phyloP scores from a whole-genome alignment of 345 rosid genomes.

The Arabidopsis arenosa region DNA sequence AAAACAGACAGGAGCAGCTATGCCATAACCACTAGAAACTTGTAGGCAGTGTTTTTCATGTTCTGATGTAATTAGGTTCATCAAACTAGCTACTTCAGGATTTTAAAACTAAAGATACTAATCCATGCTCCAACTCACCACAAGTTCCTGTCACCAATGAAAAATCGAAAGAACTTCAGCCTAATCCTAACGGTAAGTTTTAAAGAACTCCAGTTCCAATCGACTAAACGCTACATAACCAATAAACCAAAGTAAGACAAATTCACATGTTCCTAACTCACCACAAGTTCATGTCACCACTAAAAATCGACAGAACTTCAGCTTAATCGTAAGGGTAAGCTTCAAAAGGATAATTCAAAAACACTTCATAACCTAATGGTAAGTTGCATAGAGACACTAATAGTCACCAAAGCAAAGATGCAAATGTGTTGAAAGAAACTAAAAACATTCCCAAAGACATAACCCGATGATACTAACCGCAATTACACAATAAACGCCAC shows the following conservation, averaged over 20 bases:
- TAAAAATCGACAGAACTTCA: neutral
- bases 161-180: neutral
- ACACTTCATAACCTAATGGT: neutral
- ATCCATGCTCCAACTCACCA: neutral
- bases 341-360: too few relatives aligned
- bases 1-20: neutral
- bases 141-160: neutral
- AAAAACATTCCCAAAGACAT: constrained; percentile 15
- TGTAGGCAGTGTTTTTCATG: constrained; percentile 3
- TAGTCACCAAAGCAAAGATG: neutral
- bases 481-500: neutral
- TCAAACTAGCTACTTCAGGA: neutral
- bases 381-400: neutral
- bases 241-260: neutral
- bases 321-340: neutral
- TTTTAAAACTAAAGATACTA: neutral
- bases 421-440: neutral
- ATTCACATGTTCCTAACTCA: constrained; percentile 17
- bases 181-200: neutral
- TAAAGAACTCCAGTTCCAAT: neutral
- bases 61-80: neutral
- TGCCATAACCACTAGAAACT: neutral
- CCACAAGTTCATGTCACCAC: constrained; percentile 1
- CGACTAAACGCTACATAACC: neutral
- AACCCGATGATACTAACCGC: neutral